Conservation (phyloP, 2,329 filamentous ascomycete genomes). For the Neobulgaria alba region DNA sequence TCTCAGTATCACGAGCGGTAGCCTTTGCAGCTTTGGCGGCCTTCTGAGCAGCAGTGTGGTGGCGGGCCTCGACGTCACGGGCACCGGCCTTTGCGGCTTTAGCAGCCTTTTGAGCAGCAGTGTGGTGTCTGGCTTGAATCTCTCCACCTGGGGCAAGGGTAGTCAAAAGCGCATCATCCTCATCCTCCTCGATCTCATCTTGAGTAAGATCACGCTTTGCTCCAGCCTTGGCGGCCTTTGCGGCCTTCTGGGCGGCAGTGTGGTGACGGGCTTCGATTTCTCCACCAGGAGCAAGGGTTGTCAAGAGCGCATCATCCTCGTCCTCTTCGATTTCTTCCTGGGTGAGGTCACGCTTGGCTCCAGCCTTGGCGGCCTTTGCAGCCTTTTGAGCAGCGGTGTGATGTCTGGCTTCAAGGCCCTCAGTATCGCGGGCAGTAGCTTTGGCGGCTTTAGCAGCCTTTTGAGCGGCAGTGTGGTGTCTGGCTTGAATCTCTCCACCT, state of each 20-base stretch:
- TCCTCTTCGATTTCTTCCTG: neutral
- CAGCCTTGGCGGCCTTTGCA: conserved; percentile 1
- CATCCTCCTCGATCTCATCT: neutral
- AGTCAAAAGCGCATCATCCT: neutral
- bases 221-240: conserved; percentile 13
- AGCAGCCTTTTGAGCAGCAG: conserved; percentile 17
- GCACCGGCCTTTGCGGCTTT: conserved; percentile 12
- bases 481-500: conserved; percentile 6
- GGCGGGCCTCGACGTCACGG: conserved; percentile 9
- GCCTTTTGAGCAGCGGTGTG: conserved; percentile 17
- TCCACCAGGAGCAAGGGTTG: conserved; percentile 6
- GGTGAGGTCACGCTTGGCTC: no score
- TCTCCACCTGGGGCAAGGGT: conserved; percentile 3
- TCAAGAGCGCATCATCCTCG: conserved; percentile 7
- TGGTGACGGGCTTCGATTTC: conserved; percentile 11
- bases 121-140: conserved; percentile 15
- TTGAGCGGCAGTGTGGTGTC: conserved; percentile 19
- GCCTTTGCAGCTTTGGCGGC: conserved; percentile 15
- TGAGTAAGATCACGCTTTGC: conserved; percentile 1
- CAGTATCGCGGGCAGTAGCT: conserved; percentile 6
- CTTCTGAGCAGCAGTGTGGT: conserved; percentile 19
- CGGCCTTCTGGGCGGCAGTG: conserved; percentile 19
- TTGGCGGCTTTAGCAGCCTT: conserved; percentile 13
- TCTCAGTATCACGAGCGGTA: conserved; percentile 7
- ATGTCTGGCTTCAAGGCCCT: conserved; percentile 13